phyloP scores from a whole-genome alignment of 805 yeast genomes.

The Wickerhamiella shivajii region DNA sequence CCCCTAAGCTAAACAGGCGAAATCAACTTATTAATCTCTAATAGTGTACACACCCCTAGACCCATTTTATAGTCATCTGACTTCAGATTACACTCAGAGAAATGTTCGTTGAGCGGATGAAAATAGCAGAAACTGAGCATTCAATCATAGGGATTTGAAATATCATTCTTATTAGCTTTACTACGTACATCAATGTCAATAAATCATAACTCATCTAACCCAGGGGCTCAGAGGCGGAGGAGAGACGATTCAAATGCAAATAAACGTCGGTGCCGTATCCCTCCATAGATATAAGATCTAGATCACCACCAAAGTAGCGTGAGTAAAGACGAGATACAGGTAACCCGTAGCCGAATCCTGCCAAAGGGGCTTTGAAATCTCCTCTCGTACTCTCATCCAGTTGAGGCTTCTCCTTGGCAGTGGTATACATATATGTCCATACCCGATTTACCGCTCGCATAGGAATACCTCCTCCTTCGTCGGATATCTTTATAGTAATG shows the following conservation, averaged over 20 bases:
- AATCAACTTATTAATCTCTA: neutral
- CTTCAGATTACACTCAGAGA: too few species aligned
- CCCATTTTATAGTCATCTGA: too few species aligned
- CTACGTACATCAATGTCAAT: too few species aligned
- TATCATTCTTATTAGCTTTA: too few species aligned
- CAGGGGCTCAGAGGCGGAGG: conserved; percentile 55
- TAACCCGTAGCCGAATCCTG: conserved; percentile 85
- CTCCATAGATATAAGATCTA: conserved; percentile 78
- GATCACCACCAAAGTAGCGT: conserved; percentile 81
- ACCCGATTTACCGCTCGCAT: conserved; percentile 69
- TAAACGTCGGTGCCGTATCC: conserved; percentile 92
- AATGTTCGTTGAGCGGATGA: too few species aligned
- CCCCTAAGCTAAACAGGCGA: conserved; percentile 73
- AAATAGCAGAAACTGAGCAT: too few species aligned
- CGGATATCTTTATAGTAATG: conserved; percentile 77
- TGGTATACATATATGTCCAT: conserved; percentile 85
- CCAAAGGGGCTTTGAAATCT: conserved; percentile 79
- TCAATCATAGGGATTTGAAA: too few species aligned
- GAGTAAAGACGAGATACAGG: conserved; percentile 79
- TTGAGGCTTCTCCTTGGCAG: conserved; percentile 59
- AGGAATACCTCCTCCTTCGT: conserved; percentile 91
- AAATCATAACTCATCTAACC: too few species aligned
- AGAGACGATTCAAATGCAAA: conserved; percentile 66
- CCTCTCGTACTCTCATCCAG: conserved; percentile 44
- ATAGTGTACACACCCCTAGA: too few species aligned